Evolutionary conservation across 306 rosid genomes (phyloP), one percentile per base, ranked within the genome.

Genomic region (Senna tora): DNA sequence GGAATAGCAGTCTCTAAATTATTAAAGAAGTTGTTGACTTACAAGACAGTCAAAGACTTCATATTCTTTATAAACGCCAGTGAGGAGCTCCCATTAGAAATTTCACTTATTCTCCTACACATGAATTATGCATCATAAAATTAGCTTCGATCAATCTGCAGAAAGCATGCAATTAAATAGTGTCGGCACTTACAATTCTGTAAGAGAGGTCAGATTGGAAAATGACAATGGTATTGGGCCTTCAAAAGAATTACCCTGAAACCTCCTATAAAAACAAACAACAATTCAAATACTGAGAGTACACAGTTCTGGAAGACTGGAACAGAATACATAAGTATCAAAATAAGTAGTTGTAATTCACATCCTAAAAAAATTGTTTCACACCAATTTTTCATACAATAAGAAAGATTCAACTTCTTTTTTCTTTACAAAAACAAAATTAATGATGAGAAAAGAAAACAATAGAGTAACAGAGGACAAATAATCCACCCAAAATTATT

Each of bases 221-320:
- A 93, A 80, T 14, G 93, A 70, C 0, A 80, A 62, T 34, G 98
- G 96, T 81, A 90, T 84, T 20, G 88, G 80, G 49, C 96, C 89
- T 74, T 79, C 72, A 17, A 93, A 90, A 65, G 91, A 82, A 84
- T 93, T 93, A 13, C 98, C 98, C 73, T 93, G 86, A 78, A 93
- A 63, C 80, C 88, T 87, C 96, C 98, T 93, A 32, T 21, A 20
- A 72, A 58, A 65, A 49, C 43, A 78, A 36, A 43, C 52, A 78
- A 7, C 65, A 64, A 38, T 61, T 22, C 71, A 46, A 1, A 62
- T 62, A 11, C 8, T 33, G 70, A 71, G 57, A 81, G 60, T 60
- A 54, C 41, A 64, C 0, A 55, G 28, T 38, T 70, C 4, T 38
- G 5, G 16, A 59, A n/a, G n/a, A n/a, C n/a, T n/a, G n/a, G 17